Conservation (phyloP, 2,329 filamentous ascomycete species). For the Arachnomyces sp. region DNA sequence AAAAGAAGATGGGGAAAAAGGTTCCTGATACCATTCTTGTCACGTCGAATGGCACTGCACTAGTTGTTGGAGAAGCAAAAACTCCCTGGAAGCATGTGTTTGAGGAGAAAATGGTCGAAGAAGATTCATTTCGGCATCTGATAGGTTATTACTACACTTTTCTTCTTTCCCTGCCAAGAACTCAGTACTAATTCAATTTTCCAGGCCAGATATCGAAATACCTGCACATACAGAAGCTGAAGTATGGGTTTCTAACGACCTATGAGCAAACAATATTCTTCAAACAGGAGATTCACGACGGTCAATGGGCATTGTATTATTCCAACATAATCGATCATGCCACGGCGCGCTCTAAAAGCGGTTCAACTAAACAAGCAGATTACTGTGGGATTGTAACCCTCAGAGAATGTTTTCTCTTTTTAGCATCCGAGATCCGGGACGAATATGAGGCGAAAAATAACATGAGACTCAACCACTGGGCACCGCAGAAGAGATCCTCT, state of each 20-base stretch:
- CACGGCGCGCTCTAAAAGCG: background rate
- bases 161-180: no score
- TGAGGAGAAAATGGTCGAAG: no score
- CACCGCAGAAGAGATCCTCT: no score
- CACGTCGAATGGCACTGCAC: background rate
- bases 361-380: no score
- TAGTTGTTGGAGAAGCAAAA: constrained; percentile 3
- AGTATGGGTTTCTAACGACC: constrained; percentile 3
- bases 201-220: background rate
- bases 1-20: background rate
- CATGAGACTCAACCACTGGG: no score
- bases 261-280: constrained; percentile 5
- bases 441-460: no score
- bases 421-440: no score
- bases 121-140: no score
- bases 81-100: constrained; percentile 2
- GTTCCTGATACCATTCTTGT: constrained; percentile 1
- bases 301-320: constrained; percentile 1
- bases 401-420: no score
- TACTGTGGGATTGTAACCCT: no score
- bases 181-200: background rate
- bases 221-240: background rate
- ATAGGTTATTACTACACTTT: no score
- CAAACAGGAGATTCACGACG: background rate
- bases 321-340: background rate